Percentiles rank a stretch among this genome's conserved stretches.
phyloP scores from a whole-genome alignment of 768 basidiomycete species.

The Royoungia palumana region DNA sequence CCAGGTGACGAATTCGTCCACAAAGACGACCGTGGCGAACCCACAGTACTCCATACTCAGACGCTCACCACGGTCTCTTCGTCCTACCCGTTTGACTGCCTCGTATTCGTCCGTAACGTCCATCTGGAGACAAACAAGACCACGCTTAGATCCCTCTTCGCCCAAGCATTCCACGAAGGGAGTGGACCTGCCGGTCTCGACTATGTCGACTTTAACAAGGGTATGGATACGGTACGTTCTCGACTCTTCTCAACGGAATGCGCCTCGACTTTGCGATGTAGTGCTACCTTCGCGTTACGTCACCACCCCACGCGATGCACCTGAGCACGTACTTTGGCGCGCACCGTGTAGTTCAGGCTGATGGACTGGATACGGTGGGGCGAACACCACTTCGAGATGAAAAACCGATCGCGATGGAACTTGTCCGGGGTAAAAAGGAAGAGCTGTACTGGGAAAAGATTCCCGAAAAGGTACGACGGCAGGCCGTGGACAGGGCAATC shows the following conservation, averaged over 20 bases:
- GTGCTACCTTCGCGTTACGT: slow-evolving; percentile 72
- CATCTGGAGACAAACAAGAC: slow-evolving; percentile 81
- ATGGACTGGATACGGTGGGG: slow-evolving; percentile 57
- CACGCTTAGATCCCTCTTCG: slow-evolving; percentile 60
- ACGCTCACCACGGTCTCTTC: slow-evolving; percentile 24
- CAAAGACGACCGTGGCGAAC: not conserved
- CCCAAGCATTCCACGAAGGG: slow-evolving; percentile 35
- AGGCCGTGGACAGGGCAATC: slow-evolving; percentile 53
- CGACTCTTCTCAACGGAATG: not conserved
- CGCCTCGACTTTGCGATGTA: slow-evolving; percentile 26
- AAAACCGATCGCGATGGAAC: slow-evolving; percentile 45
- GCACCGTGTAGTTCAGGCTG: slow-evolving; percentile 38
- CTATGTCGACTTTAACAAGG: slow-evolving; percentile 79
- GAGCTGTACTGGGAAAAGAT: slow-evolving; percentile 78
- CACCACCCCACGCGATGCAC: slow-evolving; percentile 42
- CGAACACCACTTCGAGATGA: slow-evolving; percentile 11
- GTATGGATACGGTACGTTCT: slow-evolving; percentile 61
- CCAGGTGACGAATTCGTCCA: no score
- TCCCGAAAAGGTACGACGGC: slow-evolving; percentile 63
- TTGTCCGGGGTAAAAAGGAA: slow-evolving; percentile 61
- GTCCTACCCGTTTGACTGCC: slow-evolving; percentile 59
- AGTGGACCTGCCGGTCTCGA: slow-evolving; percentile 48
- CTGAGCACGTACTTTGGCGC: slow-evolving; percentile 46
- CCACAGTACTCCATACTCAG: not conserved
- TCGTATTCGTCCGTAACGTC: slow-evolving; percentile 68